A percentile compares a stretch with the other conserved stretches of the same genome.
Evolutionary conservation across 306 rosid genomes (phyloP).

Genomic region (Benincasa hispida): DNA sequence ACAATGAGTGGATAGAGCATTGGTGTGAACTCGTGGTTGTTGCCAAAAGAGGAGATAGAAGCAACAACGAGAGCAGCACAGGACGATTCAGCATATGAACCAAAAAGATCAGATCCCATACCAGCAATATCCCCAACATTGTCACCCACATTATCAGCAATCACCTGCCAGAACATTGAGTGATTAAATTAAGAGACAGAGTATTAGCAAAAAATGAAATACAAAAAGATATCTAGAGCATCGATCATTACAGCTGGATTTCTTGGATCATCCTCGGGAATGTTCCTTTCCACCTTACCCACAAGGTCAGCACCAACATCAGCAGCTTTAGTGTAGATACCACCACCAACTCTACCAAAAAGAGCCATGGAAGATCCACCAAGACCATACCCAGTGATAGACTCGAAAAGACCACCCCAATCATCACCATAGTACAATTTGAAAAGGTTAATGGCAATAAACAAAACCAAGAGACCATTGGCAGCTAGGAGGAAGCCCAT

Average conservation of each 20-base stretch:
- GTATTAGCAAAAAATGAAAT: neutral
- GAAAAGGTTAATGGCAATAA: constrained; percentile 60
- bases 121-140: constrained; percentile 99
- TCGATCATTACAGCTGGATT: constrained; percentile 77
- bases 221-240: neutral
- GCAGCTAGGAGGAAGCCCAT: constrained; percentile 98
- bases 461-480: constrained; percentile 83
- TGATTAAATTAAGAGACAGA: neutral
- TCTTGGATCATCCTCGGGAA: constrained; percentile 96
- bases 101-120: constrained; percentile 97
- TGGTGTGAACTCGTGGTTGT: constrained; percentile 70
- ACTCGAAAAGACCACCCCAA: constrained; percentile 92
- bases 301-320: constrained; percentile 99
- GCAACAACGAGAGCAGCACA: constrained; percentile 99
- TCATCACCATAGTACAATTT: constrained; percentile 90
- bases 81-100: constrained; percentile 94
- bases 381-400: constrained; percentile 96
- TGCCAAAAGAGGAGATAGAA: constrained; percentile 91
- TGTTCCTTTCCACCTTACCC: constrained; percentile 89
- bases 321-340: constrained; percentile 96
- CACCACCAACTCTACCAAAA: constrained; percentile 97
- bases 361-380: constrained; percentile 99
- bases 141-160: constrained; percentile 95
- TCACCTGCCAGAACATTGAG: constrained; percentile 41
- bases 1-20: constrained; percentile 79